A percentile compares a stretch with the other conserved stretches of the same genome.
Conservation (phyloP, 1,284 basidiomycete species). For the Ustilago lituana region DNA sequence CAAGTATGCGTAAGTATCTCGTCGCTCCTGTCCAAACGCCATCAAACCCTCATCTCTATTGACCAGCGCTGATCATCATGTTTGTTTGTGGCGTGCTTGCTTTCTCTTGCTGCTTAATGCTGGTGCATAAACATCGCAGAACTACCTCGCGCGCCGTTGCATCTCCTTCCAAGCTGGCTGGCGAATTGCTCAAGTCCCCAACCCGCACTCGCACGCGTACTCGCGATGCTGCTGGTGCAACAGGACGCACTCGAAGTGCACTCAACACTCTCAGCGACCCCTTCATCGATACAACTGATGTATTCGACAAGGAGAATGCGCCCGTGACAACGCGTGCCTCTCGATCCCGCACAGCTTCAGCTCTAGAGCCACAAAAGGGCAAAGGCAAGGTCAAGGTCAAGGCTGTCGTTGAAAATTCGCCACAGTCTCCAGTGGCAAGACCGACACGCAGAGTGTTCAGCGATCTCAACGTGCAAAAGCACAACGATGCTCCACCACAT, state of each 20-base stretch:
- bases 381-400: conserved; percentile 28
- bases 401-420: conserved; percentile 4
- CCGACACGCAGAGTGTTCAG: conserved; percentile 28
- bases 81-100: too few relatives aligned
- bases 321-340: conserved; percentile 23
- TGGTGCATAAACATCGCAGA: too few relatives aligned
- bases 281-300: conserved; percentile 17
- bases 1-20: conserved; percentile 41
- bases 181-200: conserved; percentile 55
- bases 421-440: conserved; percentile 7
- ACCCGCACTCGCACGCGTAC: conserved; percentile 39
- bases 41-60: too few relatives aligned
- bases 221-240: conserved; percentile 5
- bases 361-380: conserved; percentile 23
- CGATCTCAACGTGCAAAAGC: conserved; percentile 29
- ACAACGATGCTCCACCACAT: background rate
- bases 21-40: too few relatives aligned
- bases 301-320: conserved; percentile 44
- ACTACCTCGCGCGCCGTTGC: conserved; percentile 30
- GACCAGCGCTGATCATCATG: too few relatives aligned
- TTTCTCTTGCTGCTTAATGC: too few relatives aligned
- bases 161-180: conserved; percentile 50
- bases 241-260: conserved; percentile 15
- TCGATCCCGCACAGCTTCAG: conserved; percentile 21
- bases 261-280: conserved; percentile 11